Conservation (phyloP, 176 grass and related monocot genomes). For the Aegilops umbellulata region DNA sequence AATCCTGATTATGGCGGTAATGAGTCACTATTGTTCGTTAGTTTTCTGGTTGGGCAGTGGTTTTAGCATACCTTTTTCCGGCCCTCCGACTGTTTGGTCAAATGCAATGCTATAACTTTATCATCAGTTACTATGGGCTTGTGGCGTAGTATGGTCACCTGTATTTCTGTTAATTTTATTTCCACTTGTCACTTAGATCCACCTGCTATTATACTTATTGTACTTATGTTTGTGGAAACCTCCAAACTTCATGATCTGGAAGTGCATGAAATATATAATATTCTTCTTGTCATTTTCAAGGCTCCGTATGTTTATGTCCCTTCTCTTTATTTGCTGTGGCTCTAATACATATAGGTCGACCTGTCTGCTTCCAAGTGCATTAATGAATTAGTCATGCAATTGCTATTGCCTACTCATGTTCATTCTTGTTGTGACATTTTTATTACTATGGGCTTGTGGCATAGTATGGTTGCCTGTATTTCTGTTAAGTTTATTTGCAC, state of each 20-base stretch:
- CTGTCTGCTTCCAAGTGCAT: not conserved
- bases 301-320: too few relatives aligned
- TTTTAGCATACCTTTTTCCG: not conserved
- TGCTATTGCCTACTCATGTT: too few relatives aligned
- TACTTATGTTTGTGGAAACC: too few relatives aligned
- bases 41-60: conserved; percentile 5
- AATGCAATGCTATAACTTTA: not conserved
- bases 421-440: too few relatives aligned
- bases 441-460: not conserved
- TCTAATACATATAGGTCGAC: not conserved
- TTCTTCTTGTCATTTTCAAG: too few relatives aligned
- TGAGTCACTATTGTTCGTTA: conserved; percentile 4
- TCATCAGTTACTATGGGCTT: not conserved
- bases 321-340: not conserved
- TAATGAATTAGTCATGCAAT: too few relatives aligned
- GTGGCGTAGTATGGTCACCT: not conserved
- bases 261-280: too few relatives aligned
- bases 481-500: not conserved
- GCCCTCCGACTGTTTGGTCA: not conserved
- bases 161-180: not conserved
- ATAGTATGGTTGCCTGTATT: not conserved
- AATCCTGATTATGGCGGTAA: not conserved
- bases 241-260: too few relatives aligned
- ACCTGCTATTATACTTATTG: not conserved
- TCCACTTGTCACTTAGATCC: not conserved